Conservation (phyloP, 768 basidiomycete genomes). For the Coprinopsis marcescibilis region DNA sequence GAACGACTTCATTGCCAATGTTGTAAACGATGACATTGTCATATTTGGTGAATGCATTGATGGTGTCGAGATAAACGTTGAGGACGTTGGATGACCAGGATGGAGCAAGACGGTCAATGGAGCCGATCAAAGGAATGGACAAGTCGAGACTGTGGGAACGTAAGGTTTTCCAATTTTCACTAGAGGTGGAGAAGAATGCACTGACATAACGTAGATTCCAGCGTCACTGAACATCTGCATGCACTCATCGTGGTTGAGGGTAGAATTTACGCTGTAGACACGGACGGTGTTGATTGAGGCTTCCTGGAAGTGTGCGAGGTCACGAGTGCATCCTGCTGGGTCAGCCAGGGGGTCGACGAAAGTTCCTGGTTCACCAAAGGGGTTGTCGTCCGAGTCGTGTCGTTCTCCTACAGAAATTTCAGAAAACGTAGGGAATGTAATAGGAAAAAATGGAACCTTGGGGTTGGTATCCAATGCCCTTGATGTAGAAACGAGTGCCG, state of each 20-base stretch:
- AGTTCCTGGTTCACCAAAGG: constrained; percentile 65
- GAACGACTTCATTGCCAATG: constrained; percentile 80
- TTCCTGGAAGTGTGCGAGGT: constrained; percentile 69
- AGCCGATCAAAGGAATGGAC: constrained; percentile 79
- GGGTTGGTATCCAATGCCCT: constrained; percentile 79
- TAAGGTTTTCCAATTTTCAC: neutral
- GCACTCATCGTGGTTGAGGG: constrained; percentile 80
- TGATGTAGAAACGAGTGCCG: constrained; percentile 82
- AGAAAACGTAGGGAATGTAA: constrained; percentile 5
- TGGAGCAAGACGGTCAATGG: constrained; percentile 67
- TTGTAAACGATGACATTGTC: constrained; percentile 88
- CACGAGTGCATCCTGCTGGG: constrained; percentile 62
- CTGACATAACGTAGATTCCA: constrained; percentile 87
- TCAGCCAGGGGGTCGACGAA: constrained; percentile 79
- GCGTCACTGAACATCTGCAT: constrained; percentile 73
- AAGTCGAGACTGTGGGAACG: constrained; percentile 68
- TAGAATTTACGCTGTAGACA: constrained; percentile 81
- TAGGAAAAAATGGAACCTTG: constrained; percentile 46
- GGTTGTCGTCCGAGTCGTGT: constrained; percentile 44
- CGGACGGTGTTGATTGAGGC: constrained; percentile 80
- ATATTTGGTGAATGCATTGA: constrained; percentile 77
- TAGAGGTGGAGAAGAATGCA: constrained; percentile 10
- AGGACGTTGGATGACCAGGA: constrained; percentile 80
- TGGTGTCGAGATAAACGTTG: constrained; percentile 71
- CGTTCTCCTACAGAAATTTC: constrained; percentile 30